Conservation (phyloP, 148 eudicot genomes). For the Spergularia bocconei region DNA sequence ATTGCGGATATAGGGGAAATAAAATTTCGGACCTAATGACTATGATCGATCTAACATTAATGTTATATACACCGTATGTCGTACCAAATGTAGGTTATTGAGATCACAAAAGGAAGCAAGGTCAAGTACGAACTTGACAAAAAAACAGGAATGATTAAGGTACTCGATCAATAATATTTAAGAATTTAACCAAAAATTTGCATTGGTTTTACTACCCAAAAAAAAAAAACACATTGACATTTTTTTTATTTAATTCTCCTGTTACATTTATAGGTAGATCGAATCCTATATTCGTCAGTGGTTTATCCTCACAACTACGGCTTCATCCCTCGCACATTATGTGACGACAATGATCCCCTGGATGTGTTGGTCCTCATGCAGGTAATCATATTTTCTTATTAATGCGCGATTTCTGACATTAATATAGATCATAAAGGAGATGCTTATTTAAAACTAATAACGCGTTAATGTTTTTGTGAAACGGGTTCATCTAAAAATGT, state of each 20-base stretch:
- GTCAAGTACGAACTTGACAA: slow-evolving; percentile 87
- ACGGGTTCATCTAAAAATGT: no score
- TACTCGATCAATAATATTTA: slow-evolving; percentile 12
- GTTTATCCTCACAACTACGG: slow-evolving; percentile 93
- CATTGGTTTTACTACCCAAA: background rate
- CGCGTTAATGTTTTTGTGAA: no score
- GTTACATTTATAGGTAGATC: slow-evolving; percentile 53
- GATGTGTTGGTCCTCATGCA: slow-evolving; percentile 89
- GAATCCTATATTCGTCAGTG: slow-evolving; percentile 78
- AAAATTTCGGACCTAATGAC: no score
- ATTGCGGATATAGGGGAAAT: background rate
- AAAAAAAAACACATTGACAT: background rate
- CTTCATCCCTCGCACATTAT: slow-evolving; percentile 78
- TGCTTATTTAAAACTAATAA: no score
- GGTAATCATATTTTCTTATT: slow-evolving; percentile 32
- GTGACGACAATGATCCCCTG: slow-evolving; percentile 86
- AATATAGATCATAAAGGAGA: no score
- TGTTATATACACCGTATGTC: background rate
- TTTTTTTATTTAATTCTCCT: background rate
- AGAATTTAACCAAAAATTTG: background rate
- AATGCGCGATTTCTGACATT: background rate
- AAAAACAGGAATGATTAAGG: slow-evolving; percentile 74
- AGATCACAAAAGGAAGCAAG: slow-evolving; percentile 72
- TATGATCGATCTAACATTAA: background rate
- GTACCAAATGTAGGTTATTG: slow-evolving; percentile 49